These are phyloP conservation scores for Trametes villosa DNA, from an alignment of 768 basidiomycete species.

Conservation along the genomic window DNA sequence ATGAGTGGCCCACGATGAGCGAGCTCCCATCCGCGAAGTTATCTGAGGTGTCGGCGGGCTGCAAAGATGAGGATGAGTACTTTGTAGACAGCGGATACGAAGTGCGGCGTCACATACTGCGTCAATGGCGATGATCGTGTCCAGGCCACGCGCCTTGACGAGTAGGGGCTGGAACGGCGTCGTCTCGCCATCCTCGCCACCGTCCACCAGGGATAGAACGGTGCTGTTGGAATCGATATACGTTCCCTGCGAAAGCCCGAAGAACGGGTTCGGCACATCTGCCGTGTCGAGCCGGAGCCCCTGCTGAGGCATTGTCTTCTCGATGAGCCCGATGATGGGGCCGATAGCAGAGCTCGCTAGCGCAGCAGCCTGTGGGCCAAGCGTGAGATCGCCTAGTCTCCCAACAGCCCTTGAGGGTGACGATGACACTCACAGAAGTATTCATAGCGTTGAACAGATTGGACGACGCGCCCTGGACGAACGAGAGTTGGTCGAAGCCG, in stretches of 20 bases:
- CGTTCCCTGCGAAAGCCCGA: slow-evolving; percentile 49
- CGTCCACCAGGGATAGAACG: slow-evolving; percentile 71
- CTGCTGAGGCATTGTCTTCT: slow-evolving; percentile 21
- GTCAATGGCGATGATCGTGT: slow-evolving; percentile 80
- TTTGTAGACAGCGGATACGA: background rate
- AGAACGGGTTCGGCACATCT: slow-evolving; percentile 46
- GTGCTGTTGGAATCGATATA: slow-evolving; percentile 57
- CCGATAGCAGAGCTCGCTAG: slow-evolving; percentile 38
- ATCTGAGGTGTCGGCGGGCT: slow-evolving; percentile 55
- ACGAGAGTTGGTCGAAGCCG: slow-evolving; percentile 75
- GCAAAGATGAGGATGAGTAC: background rate
- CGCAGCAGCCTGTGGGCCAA: slow-evolving; percentile 29
- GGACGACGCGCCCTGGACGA: slow-evolving; percentile 77
- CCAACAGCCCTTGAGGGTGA: background rate
- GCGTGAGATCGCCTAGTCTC: background rate
- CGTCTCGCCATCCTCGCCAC: slow-evolving; percentile 70
- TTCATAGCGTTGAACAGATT: slow-evolving; percentile 63
- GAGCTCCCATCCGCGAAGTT: slow-evolving; percentile 47
- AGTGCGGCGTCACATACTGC: slow-evolving; percentile 32
- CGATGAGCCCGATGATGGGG: slow-evolving; percentile 51
- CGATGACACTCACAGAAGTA: slow-evolving; percentile 21
- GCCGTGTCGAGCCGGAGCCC: slow-evolving; percentile 22
- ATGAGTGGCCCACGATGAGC: slow-evolving; percentile 55
- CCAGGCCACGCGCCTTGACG: slow-evolving; percentile 67
- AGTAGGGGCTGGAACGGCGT: slow-evolving; percentile 74